Percentiles rank a stretch among this genome's conserved stretches.
These are phyloP conservation scores for Aspergillus flavus DNA, from an alignment of 2,329 filamentous ascomycete genomes.

Conservation along the genomic window DNA sequence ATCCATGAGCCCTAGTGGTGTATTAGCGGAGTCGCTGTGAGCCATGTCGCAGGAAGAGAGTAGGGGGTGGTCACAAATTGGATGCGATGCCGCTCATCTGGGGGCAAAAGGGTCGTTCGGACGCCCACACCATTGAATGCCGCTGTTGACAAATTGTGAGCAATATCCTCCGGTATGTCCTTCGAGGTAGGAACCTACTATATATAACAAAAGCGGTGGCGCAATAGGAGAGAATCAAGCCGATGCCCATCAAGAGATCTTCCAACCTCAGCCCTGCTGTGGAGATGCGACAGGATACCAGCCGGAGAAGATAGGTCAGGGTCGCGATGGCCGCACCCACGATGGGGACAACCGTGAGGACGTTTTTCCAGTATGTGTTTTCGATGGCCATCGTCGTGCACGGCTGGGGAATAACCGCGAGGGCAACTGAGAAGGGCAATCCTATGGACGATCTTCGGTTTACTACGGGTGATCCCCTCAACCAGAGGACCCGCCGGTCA, in stretches of 20 bases:
- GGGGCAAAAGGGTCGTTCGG: slow-evolving; percentile 1
- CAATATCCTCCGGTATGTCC: background rate
- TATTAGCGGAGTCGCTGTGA: too few species aligned
- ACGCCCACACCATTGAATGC: slow-evolving; percentile 19
- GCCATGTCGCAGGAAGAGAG: too few species aligned
- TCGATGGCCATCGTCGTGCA: slow-evolving; percentile 10
- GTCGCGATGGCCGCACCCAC: slow-evolving; percentile 14
- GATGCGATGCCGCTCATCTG: slow-evolving; percentile 10
- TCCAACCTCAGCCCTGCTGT: slow-evolving; percentile 8
- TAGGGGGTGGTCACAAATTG: slow-evolving; percentile 8
- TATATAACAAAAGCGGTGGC: slow-evolving; percentile 14
- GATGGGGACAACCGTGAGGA: slow-evolving; percentile 15
- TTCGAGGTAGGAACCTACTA: background rate
- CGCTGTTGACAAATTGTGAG: background rate
- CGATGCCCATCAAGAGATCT: slow-evolving; percentile 16
- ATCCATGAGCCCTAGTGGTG: slow-evolving; percentile 14
- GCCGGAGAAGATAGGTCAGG: slow-evolving; percentile 10
- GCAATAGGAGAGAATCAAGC: slow-evolving; percentile 15
- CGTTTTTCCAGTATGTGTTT: slow-evolving; percentile 18
- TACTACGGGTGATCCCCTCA: background rate
- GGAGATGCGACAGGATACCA: slow-evolving; percentile 10
- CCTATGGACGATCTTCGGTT: background rate
- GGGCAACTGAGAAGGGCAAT: background rate
- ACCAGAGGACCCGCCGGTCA: background rate
- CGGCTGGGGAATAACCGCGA: background rate